These are phyloP conservation scores for Trematosphaeria pertusa DNA, from an alignment of 2,329 filamentous ascomycete species.

Conservation along the genomic window DNA sequence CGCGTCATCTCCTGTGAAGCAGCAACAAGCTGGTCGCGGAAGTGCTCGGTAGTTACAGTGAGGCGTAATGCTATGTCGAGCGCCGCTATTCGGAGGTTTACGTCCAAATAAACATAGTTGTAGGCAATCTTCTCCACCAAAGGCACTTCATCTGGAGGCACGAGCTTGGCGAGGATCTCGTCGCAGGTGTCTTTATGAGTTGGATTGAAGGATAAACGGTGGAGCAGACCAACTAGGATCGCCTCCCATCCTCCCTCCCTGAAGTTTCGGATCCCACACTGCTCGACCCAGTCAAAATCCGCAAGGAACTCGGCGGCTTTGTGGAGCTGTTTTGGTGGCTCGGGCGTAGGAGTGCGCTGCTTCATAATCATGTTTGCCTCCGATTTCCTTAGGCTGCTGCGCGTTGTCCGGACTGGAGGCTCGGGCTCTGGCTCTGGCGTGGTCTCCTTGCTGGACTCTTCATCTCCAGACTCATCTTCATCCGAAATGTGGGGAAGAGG, in stretches of 20 bases:
- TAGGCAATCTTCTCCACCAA: conserved; percentile 74
- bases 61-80: conserved; percentile 88
- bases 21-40: conserved; percentile 88
- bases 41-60: conserved; percentile 82
- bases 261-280: conserved; percentile 83
- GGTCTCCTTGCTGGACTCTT: conserved; percentile 60
- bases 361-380: conserved; percentile 67
- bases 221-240: conserved; percentile 83
- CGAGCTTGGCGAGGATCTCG: conserved; percentile 79
- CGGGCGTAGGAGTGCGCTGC: conserved; percentile 48
- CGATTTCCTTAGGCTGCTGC: conserved; percentile 83
- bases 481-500: conserved; percentile 72
- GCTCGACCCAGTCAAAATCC: conserved; percentile 83
- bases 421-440: conserved; percentile 68
- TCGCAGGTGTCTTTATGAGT: conserved; percentile 76
- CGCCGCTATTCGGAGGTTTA: conserved; percentile 81
- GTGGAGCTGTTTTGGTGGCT: conserved; percentile 55
- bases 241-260: conserved; percentile 88
- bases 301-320: conserved; percentile 78
- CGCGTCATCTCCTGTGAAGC: conserved; percentile 94
- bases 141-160: conserved; percentile 77
- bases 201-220: conserved; percentile 82
- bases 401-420: conserved; percentile 78
- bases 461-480: conserved; percentile 49
- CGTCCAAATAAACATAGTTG: conserved; percentile 77